Percentiles rank a stretch among this genome's conserved stretches.
Conservation (phyloP, 495 filamentous ascomycete genomes). For the Hypoxylon cercidicola region DNA sequence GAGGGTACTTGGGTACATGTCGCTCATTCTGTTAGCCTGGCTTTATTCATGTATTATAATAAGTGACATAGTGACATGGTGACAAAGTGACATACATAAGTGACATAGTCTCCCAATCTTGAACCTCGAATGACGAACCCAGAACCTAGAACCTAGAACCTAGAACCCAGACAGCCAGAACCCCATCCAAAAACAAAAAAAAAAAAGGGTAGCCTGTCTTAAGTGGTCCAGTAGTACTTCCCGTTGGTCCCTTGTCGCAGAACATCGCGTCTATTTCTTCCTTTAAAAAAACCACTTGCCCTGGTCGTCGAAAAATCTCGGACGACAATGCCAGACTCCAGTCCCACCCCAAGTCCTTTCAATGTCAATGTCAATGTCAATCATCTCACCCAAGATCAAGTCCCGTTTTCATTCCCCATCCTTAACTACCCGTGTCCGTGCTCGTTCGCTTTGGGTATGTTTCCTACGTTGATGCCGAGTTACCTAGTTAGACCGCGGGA, state of each 20-base stretch:
- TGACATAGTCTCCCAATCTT: not conserved
- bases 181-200: not conserved
- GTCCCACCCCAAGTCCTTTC: constrained; percentile 40
- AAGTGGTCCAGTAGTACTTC: no score
- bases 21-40: no score
- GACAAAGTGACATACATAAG: not conserved
- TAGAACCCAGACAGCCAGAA: no score
- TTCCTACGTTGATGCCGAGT: constrained; percentile 26
- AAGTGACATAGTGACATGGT: not conserved
- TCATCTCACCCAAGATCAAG: constrained; percentile 37
- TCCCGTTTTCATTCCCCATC: constrained; percentile 19
- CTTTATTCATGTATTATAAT: constrained; percentile 5
- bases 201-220: no score
- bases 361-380: no score
- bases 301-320: constrained; percentile 34
- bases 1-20: constrained; percentile 19
- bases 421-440: constrained; percentile 5
- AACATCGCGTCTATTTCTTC: constrained; percentile 12
- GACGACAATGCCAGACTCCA: constrained; percentile 33
- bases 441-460: constrained; percentile 23
- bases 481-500: constrained; percentile 35
- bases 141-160: constrained; percentile 2
- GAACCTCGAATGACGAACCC: constrained; percentile 16
- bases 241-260: constrained; percentile 20
- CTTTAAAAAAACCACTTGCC: constrained; percentile 24